Conservation (phyloP, 2,329 filamentous ascomycete genomes). For the Dryadomyces quercus-mongolicae region DNA sequence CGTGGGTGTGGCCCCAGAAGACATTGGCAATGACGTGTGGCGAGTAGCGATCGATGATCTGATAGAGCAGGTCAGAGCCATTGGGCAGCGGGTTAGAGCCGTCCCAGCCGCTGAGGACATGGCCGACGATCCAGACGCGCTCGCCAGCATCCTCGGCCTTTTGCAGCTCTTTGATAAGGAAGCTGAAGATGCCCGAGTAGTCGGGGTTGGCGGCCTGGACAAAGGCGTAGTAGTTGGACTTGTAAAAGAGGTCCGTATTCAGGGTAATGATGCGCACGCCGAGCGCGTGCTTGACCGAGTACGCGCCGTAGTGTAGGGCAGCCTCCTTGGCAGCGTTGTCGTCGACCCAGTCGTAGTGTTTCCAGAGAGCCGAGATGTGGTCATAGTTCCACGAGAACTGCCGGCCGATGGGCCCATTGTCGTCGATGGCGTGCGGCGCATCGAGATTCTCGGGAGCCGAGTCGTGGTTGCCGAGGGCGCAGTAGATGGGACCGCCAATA, state of each 20-base stretch:
- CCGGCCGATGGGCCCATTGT: conserved; percentile 28
- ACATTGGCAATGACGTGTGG: conserved; percentile 38
- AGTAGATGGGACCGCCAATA: conserved; percentile 42
- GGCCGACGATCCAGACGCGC: conserved; percentile 44
- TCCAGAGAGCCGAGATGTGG: conserved; percentile 32
- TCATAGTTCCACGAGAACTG: conserved; percentile 45
- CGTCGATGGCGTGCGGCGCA: conserved; percentile 33
- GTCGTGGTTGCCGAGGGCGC: conserved; percentile 47
- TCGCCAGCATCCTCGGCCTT: conserved; percentile 37
- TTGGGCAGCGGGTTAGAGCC: conserved; percentile 36
- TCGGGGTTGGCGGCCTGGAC: conserved; percentile 35
- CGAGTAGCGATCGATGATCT: conserved; percentile 39
- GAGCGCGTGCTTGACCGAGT: conserved; percentile 30
- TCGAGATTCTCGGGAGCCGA: conserved; percentile 39
- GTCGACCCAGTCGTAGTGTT: conserved; percentile 37
- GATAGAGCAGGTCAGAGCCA: conserved; percentile 30
- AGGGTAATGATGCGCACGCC: conserved; percentile 46
- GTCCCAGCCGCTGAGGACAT: conserved; percentile 40
- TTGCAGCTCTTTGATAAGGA: conserved; percentile 41
- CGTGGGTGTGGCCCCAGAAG: conserved; percentile 47
- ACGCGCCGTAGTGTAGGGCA: conserved; percentile 35
- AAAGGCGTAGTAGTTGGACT: conserved; percentile 44
- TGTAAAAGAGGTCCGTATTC: conserved; percentile 48
- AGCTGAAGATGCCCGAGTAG: conserved; percentile 38
- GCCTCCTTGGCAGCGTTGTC: conserved; percentile 21